Conservation (phyloP, 1,284 basidiomycete species). For the Irpex rosettiformis region DNA sequence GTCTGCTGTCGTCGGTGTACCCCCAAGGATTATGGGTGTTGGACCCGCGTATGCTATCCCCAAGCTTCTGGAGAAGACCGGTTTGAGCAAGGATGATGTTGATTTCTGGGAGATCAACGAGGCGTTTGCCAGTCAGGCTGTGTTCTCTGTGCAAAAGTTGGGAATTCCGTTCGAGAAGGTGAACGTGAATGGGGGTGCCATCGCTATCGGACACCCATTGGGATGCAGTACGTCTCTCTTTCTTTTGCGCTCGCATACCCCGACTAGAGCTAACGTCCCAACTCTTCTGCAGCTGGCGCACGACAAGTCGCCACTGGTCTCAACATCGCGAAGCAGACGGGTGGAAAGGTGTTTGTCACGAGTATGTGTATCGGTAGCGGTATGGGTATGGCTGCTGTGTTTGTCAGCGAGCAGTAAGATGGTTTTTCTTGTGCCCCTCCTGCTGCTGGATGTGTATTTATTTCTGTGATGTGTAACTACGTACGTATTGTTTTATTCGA, state of each 20-base stretch:
- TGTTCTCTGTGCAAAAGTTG: slow-evolving; percentile 77
- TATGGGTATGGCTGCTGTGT: slow-evolving; percentile 85
- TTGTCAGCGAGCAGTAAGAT: slow-evolving; percentile 77
- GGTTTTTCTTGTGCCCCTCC: no score
- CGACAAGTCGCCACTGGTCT: slow-evolving; percentile 86
- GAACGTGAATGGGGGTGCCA: slow-evolving; percentile 87
- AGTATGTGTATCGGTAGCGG: slow-evolving; percentile 96
- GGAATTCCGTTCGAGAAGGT: slow-evolving; percentile 79
- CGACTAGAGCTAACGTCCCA: background rate
- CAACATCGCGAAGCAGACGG: slow-evolving; percentile 77
- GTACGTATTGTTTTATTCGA: no score
- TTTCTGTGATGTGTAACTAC: background rate
- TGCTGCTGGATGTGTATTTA: no score
- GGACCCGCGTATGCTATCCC: slow-evolving; percentile 93
- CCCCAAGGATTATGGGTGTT: slow-evolving; percentile 87
- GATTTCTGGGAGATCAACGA: slow-evolving; percentile 97
- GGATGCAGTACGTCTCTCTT: slow-evolving; percentile 61
- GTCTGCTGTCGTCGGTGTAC: slow-evolving; percentile 79
- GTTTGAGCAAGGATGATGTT: slow-evolving; percentile 73
- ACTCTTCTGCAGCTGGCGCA: slow-evolving; percentile 62
- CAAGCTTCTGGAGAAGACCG: slow-evolving; percentile 68
- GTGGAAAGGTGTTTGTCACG: slow-evolving; percentile 78
- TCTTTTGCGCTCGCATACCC: background rate
- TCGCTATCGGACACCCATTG: slow-evolving; percentile 85
- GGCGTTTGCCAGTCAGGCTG: slow-evolving; percentile 86